A percentile compares a stretch with the other conserved stretches of the same genome.
phyloP scores from a whole-genome alignment of 2,329 filamentous ascomycete genomes.

The Bipolaris cookei region DNA sequence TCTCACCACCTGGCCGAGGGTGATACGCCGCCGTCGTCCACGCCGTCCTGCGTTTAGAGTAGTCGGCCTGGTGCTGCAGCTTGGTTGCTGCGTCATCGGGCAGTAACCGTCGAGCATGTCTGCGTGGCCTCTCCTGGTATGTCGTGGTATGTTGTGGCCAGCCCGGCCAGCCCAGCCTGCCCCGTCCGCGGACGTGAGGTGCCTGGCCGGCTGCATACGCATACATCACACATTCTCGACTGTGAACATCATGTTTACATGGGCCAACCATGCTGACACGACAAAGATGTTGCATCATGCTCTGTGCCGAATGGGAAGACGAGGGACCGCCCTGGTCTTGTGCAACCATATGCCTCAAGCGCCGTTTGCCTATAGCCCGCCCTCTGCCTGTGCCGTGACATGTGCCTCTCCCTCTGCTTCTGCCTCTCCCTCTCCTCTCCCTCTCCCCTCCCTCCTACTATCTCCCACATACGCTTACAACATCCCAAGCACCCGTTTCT shows the following conservation, averaged over 20 bases:
- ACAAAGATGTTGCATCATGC: neutral
- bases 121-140: neutral
- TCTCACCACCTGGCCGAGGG: slow-evolving; percentile 23
- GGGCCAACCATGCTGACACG: neutral
- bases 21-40: slow-evolving; percentile 16
- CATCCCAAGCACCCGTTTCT: neutral
- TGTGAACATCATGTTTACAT: too few relatives aligned
- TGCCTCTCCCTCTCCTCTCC: slow-evolving; percentile 2
- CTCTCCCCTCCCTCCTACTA: neutral
- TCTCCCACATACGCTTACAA: neutral
- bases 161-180: slow-evolving; percentile 1
- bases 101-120: neutral
- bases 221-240: too few relatives aligned
- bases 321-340: neutral
- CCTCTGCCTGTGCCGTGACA: neutral
- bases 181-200: neutral
- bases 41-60: neutral
- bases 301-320: too few relatives aligned
- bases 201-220: neutral
- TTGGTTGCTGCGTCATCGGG: slow-evolving; percentile 4
- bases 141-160: neutral
- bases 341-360: slow-evolving; percentile 2
- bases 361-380: slow-evolving; percentile 10
- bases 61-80: slow-evolving; percentile 6
- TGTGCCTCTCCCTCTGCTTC: neutral